A percentile compares a stretch with the other conserved stretches of the same genome.
These are phyloP conservation scores for Fusarium sambucinum DNA, from an alignment of 2,329 filamentous ascomycete species.

Conservation along the genomic window DNA sequence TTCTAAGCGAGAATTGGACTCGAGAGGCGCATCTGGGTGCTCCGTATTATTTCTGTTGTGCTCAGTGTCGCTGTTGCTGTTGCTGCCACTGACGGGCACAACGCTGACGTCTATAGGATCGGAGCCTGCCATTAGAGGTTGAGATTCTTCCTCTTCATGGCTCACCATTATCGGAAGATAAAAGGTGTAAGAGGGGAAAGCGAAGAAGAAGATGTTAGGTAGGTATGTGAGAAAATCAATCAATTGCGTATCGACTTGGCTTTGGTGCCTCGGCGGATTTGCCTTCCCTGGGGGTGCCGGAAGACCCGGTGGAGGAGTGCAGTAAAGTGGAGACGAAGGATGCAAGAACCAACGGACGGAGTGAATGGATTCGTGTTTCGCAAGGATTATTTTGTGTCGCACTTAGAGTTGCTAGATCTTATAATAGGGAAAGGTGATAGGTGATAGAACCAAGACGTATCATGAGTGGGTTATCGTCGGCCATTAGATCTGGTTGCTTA, in stretches of 20 bases:
- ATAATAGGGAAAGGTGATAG: background rate
- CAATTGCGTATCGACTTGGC: slow-evolving; percentile 27
- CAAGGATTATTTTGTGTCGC: slow-evolving; percentile 13
- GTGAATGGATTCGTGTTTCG: slow-evolving; percentile 20
- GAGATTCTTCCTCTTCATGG: slow-evolving; percentile 52
- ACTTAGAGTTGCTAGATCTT: slow-evolving; percentile 10
- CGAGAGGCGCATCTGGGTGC: slow-evolving; percentile 60
- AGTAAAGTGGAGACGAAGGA: slow-evolving; percentile 29
- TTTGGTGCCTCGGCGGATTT: slow-evolving; percentile 26
- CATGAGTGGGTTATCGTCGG: background rate
- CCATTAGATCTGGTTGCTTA: slow-evolving; percentile 24
- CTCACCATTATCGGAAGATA: slow-evolving; percentile 48
- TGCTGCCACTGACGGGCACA: slow-evolving; percentile 42
- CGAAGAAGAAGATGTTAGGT: background rate
- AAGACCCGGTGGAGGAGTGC: slow-evolving; percentile 28
- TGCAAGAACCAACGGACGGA: background rate
- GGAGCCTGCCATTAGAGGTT: slow-evolving; percentile 56
- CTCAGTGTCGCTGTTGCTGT: slow-evolving; percentile 17
- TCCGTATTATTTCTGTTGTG: slow-evolving; percentile 22
- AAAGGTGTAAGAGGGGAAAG: background rate
- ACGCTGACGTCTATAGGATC: slow-evolving; percentile 47
- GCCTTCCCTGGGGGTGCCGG: slow-evolving; percentile 21
- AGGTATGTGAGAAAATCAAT: slow-evolving; percentile 1
- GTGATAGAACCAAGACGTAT: background rate
- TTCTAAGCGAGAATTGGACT: slow-evolving; percentile 56